Evolutionary conservation across 306 rosid genomes (phyloP), one percentile per base, ranked within the genome.

Genomic region (Trifolium fragiferum): DNA sequence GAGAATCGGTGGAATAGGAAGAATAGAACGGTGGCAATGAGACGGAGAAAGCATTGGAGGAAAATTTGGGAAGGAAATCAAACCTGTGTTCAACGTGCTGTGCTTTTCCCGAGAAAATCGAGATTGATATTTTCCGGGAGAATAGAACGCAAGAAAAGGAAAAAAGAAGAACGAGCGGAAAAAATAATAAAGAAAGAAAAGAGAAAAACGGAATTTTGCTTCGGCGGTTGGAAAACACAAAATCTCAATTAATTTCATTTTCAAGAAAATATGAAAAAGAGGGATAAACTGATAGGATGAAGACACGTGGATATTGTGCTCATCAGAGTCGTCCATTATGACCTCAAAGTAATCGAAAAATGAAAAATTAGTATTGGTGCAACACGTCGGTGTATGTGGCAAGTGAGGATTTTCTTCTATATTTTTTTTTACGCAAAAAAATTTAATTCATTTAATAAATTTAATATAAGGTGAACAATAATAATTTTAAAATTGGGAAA

Each of bases 181-280:
- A 59, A 55, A 23, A 11, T 21, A 73, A 58, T 11, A 66, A 60
- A 47, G 68, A 59, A 11, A 60, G n/a, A 63, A 70, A 12, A 43
- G 23, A 57, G 67, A 49, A 70, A 57, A 71, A 79, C 76, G 55
- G 69, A 72, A 49, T 73, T 66, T 82, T 79, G 83, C 87, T 81
- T 84, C 68, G 81, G 82, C 85, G 10, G 87, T 84, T 81, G 83
- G 87, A 37, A 81, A 79, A 79, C 73, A 33, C 40, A 11, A 57
- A 57, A 43, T 64, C 40, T 10, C 10, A 54, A 49, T 49, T 20
- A 20, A 46, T 54, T 54, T 63, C 3, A 23, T 68, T 69, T 2
- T 5, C 6, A 11, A 54, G 2, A 51, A 21, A 57, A 15, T n/a
- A 32, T 7, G 6, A 7, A 59, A 16, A 53, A 10, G 38, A 19